These are phyloP conservation scores for Trichophyton verrucosum DNA, from an alignment of 2,329 filamentous ascomycete genomes.

Conservation along the genomic window DNA sequence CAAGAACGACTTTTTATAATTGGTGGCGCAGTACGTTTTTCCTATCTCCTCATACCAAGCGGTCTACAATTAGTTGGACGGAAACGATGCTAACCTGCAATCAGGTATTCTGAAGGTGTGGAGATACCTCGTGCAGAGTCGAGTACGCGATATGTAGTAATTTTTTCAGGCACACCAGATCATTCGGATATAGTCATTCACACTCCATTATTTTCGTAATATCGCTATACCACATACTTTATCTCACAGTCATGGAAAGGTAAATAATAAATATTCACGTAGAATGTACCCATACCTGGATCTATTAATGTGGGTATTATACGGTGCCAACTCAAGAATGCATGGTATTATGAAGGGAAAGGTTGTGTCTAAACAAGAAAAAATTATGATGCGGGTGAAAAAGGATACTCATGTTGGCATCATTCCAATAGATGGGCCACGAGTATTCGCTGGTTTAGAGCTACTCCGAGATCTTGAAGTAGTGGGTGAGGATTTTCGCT, in stretches of 20 bases:
- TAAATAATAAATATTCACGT: neutral
- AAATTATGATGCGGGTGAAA: no score
- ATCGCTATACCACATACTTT: neutral
- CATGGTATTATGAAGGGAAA: neutral
- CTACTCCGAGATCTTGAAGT: slow-evolving; percentile 6
- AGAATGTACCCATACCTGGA: neutral
- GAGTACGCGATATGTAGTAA: no score
- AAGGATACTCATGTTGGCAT: slow-evolving; percentile 24
- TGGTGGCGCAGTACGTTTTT: slow-evolving; percentile 64
- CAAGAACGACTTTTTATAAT: slow-evolving; percentile 95
- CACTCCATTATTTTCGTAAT: neutral
- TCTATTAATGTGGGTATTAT: neutral
- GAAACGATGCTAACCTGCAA: neutral
- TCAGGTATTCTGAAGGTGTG: neutral
- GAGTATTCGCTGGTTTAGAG: slow-evolving; percentile 7
- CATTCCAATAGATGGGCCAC: slow-evolving; percentile 22
- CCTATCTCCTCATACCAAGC: neutral
- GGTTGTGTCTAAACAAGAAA: neutral
- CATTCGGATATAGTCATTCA: neutral
- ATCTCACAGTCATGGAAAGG: neutral
- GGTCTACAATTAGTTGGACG: neutral
- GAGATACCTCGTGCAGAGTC: no score
- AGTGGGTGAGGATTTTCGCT: slow-evolving; percentile 4
- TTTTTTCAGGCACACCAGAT: no score
- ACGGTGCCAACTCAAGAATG: neutral